Base-by-base conservation (phyloP, 306 rosid species). In the Vigna nakashimae region DNA sequence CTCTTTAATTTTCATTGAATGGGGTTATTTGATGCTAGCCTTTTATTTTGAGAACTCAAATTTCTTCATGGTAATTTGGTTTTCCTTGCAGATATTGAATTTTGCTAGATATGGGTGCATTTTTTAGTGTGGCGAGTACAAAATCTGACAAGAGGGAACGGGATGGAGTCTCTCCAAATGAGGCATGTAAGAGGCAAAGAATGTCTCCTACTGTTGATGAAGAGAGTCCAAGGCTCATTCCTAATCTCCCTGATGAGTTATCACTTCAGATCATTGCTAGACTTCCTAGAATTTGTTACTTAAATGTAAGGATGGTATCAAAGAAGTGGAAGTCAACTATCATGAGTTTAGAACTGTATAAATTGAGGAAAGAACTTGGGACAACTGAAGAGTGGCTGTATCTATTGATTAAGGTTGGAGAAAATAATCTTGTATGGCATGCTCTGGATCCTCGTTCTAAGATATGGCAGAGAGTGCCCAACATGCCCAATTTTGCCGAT, bases 331-430 rank as follows among this genome's bases (percentile, higher is more conserved):
- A 88, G 71, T 78, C 82, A 52, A 86, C 87, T 57, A 77, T 95
- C 69, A 83, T 20, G 71, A 82, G 90, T 83, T 74, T 85, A 4
- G 91, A 92, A 52, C 86, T 95, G 13, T 95, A 82, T 68, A 71
- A 87, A 74, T 73, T 92, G 66, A 89, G 98, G 71, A 90, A 88
- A 80, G 98, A 92, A 76, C 88, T 95, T 3, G 88, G 96, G 55
- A 86, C 86, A 5, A 90, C 91, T 15, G 98, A 95, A 83, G 98
- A 95, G 76, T 95, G 98, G 98, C 82, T 95, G 8, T 95, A 92
- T 83, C 40, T 92, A 52, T 78, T 95, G 89, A 88, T 91, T 3
- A 92, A 95, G 83, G 79, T 85, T 67, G 94, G 88, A 60, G 93
- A 87, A 52, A 90, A 84, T 79, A 88, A 84, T 52, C 91, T 89